Evolutionary conservation across 108 stramenopile genomes (phyloP).

Genomic region (Skeletonema grethae): DNA sequence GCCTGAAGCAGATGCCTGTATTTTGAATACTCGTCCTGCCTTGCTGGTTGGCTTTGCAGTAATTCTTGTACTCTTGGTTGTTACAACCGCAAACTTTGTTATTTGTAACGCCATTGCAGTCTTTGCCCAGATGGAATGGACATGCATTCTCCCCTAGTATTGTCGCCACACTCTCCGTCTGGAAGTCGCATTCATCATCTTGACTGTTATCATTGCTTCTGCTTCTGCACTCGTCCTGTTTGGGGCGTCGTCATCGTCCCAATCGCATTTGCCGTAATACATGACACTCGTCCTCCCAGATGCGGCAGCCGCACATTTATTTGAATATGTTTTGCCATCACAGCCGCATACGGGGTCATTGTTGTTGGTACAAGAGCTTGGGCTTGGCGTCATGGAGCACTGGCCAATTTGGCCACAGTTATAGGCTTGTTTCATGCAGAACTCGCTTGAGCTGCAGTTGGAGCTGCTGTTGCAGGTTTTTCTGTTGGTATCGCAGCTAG

Average conservation of each 20-base stretch:
- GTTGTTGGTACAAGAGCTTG: not conserved
- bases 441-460: not conserved
- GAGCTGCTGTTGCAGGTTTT: not conserved
- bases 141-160: not conserved
- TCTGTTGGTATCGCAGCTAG: not conserved
- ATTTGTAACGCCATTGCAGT: not conserved
- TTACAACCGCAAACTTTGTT: not conserved
- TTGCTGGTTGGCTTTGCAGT: not conserved
- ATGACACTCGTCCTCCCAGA: not conserved
- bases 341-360: not conserved
- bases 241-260: not conserved
- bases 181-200: not conserved
- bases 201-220: not conserved
- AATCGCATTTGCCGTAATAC: not conserved
- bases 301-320: not conserved
- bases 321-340: not conserved
- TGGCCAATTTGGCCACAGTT: not conserved
- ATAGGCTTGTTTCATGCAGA: not conserved
- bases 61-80: not conserved
- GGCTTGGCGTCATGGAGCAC: not conserved
- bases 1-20: not conserved
- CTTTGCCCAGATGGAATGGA: not conserved
- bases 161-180: not conserved
- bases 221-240: not conserved
- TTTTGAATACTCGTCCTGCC: not conserved